Evolutionary conservation across 768 basidiomycete species (phyloP), one percentile per base, ranked within the genome.

Genomic region (Chalciporus pseudorubinellus): DNA sequence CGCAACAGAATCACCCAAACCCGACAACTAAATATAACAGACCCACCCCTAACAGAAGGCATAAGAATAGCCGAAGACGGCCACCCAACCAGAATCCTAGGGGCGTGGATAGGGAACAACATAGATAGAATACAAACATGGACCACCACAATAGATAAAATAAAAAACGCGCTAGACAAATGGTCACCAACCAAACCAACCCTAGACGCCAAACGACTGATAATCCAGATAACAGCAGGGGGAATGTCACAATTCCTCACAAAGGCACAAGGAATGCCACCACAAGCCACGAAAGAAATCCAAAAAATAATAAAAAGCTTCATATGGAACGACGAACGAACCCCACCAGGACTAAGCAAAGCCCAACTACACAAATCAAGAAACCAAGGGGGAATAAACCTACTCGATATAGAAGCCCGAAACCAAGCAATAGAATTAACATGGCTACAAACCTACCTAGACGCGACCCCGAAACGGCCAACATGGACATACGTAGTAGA

Each of bases 221-320:
- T 68, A 0, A 19, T 64, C 0, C 65, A 70, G 38, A 60, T 65
- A 41, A 41, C 44, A 0, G 43, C 66, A 0, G 66, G 66, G 0
- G 65, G 60, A 0, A 58, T 61, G 50, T 63, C 68, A 0, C 71
- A 73, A 51, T 73, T 67, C 57, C 60, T 70, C 0, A 63, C 64
- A 0, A 72, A 70, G 0, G 68, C 69, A 53, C 64, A 29, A 10
- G 29, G 29, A 2, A 29, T 29, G 29, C 29, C 29, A 3, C 12
- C 29, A 29, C 7, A 9, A 29, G 29, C 10, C n/a, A 9, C 4
- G 26, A 10, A 29, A 10, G 3, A 12, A 9, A 29, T 29, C 12
- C 7, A 29, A 29, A 6, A 4, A 29, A 12, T 29, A 3, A 29
- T 10, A 29, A 4, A 9, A 10, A 10, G 10, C 29, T 29, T 29